Percentiles rank a stretch among this genome's conserved stretches.
Conservation (phyloP, 768 basidiomycete genomes). For the Gloeostereum incarnatum region DNA sequence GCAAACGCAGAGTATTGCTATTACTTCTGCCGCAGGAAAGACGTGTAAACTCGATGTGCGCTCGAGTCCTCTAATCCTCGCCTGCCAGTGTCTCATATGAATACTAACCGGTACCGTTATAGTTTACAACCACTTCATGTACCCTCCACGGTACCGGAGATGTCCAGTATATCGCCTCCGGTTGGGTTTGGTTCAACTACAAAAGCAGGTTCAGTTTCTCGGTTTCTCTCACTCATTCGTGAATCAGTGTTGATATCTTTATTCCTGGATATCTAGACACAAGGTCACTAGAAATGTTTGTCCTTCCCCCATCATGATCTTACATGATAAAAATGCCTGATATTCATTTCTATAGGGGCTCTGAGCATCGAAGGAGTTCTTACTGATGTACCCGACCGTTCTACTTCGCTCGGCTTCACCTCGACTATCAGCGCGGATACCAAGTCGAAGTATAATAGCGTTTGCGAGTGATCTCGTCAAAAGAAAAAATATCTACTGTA, state of each 20-base stretch:
- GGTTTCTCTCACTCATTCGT: neutral
- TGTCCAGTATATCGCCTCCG: slow-evolving; percentile 7
- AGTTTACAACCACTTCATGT: slow-evolving; percentile 6
- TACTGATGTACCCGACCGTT: slow-evolving; percentile 7
- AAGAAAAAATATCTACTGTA: no score
- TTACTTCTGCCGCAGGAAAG: neutral
- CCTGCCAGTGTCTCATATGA: neutral
- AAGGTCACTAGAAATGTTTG: slow-evolving; percentile 20
- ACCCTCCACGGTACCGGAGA: slow-evolving; percentile 6
- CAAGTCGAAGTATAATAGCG: slow-evolving; percentile 2
- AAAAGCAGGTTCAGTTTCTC: neutral
- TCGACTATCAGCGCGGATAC: slow-evolving; percentile 3
- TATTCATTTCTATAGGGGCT: slow-evolving; percentile 3
- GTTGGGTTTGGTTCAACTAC: slow-evolving; percentile 13
- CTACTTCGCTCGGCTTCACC: slow-evolving; percentile 6
- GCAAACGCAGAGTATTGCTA: neutral
- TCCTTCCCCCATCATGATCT: slow-evolving; percentile 24
- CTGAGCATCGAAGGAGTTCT: slow-evolving; percentile 5
- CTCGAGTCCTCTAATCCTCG: no score
- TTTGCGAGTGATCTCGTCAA: slow-evolving; percentile 5
- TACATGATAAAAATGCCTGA: slow-evolving; percentile 20
- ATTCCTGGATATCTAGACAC: slow-evolving; percentile 11
- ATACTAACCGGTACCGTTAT: no score
- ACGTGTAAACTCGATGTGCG: neutral
- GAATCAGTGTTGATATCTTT: no score